Evolutionary conservation across 495 filamentous ascomycete species (phyloP).

Genomic region (Xylaria flabelliformis): DNA sequence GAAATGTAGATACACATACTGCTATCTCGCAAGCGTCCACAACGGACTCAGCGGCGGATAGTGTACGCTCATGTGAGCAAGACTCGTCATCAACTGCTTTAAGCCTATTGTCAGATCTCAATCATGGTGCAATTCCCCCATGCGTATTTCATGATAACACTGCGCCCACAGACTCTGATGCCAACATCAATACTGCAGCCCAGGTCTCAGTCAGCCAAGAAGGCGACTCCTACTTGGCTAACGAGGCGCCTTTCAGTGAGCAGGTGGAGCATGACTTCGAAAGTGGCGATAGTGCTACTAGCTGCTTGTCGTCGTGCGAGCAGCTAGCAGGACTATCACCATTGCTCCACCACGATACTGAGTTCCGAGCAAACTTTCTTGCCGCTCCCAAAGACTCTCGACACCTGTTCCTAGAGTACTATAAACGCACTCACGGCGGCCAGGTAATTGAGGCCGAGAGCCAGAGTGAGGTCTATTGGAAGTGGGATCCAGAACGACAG

Average conservation of each 20-base stretch:
- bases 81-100: background rate
- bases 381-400: conserved; percentile 10
- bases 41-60: background rate
- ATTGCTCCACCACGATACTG: background rate
- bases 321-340: background rate
- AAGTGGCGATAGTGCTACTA: background rate
- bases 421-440: background rate
- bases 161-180: background rate
- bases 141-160: background rate
- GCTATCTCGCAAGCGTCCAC: background rate
- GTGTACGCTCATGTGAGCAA: conserved; percentile 11
- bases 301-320: too few relatives aligned
- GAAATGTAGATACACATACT: background rate
- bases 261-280: background rate
- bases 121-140: background rate
- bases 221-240: background rate
- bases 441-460: background rate
- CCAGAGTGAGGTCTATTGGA: conserved; percentile 19
- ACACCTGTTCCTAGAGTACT: conserved; percentile 7
- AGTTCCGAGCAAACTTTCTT: conserved; percentile 1
- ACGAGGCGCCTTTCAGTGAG: background rate
- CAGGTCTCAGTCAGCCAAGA: background rate
- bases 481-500: background rate
- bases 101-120: background rate
- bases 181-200: background rate